Conservation (phyloP, 179 eudicot species). For the Amaranthus tricolor region DNA sequence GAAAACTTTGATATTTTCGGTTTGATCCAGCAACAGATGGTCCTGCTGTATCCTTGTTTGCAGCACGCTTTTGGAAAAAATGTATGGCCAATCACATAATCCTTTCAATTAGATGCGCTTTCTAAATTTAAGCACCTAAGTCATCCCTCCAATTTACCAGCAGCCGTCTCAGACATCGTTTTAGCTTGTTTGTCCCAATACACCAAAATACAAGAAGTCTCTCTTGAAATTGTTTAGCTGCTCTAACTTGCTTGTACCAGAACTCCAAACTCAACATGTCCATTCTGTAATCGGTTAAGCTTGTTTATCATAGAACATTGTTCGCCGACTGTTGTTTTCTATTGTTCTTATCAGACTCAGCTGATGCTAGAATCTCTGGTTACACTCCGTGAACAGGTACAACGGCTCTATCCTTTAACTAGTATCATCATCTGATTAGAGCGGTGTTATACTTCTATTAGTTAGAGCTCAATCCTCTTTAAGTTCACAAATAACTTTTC, state of each 20-base stretch:
- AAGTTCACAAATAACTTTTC: background rate
- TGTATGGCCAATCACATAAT: too few relatives aligned
- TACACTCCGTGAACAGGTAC: conserved; percentile 36
- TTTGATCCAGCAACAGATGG: background rate
- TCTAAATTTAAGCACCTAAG: too few relatives aligned
- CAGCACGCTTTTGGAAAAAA: conserved; percentile 26
- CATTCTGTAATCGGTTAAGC: background rate
- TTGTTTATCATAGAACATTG: background rate
- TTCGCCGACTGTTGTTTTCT: background rate
- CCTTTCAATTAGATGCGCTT: too few relatives aligned
- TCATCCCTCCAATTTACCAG: too few relatives aligned
- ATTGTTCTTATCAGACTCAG: conserved; percentile 33
- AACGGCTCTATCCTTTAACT: background rate
- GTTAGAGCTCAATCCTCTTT: too few relatives aligned
- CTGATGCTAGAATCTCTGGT: conserved; percentile 35
- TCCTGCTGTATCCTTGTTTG: conserved; percentile 25
- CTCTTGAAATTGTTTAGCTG: too few relatives aligned
- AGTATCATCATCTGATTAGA: background rate
- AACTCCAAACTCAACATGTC: background rate
- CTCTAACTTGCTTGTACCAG: background rate
- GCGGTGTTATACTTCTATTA: background rate
- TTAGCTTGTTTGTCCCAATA: too few relatives aligned
- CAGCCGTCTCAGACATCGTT: too few relatives aligned
- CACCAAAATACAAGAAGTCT: too few relatives aligned
- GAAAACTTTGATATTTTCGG: conserved; percentile 18